These are phyloP conservation scores for Phycomyces blakesleeanus DNA, from an alignment of 192 early-diverging fungal species.

Conservation along the genomic window DNA sequence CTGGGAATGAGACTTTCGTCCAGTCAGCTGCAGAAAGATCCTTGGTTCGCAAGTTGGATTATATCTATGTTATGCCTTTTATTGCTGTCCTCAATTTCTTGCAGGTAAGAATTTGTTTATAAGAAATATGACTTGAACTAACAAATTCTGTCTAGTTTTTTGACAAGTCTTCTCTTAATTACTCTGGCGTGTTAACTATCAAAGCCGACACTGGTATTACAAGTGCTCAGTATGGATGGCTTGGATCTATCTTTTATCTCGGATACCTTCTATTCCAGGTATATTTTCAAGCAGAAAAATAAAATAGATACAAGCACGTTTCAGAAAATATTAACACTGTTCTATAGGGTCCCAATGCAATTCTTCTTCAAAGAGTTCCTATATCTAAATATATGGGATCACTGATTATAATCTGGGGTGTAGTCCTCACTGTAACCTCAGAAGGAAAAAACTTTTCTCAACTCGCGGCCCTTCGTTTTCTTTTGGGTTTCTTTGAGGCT, in stretches of 20 bases:
- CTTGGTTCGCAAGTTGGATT: slow-evolving; percentile 17
- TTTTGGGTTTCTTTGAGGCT: slow-evolving; percentile 32
- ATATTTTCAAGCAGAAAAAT: background rate
- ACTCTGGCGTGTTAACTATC: slow-evolving; percentile 19
- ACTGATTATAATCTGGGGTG: slow-evolving; percentile 28
- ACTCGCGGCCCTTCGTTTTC: slow-evolving; percentile 32
- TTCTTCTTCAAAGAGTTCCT: slow-evolving; percentile 26
- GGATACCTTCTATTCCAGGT: slow-evolving; percentile 20
- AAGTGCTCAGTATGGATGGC: slow-evolving; percentile 12
- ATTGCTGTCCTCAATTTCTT: slow-evolving; percentile 27
- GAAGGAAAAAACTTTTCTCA: slow-evolving; percentile 25
- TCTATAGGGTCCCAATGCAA: slow-evolving; percentile 18
- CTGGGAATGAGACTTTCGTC: background rate
- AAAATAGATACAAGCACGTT: background rate
- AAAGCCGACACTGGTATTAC: slow-evolving; percentile 19
- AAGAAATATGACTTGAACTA: background rate
- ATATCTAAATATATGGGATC: slow-evolving; percentile 21
- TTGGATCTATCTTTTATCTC: slow-evolving; percentile 33
- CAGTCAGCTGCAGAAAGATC: slow-evolving; percentile 11
- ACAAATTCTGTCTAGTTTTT: slow-evolving; percentile 16
- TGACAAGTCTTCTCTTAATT: slow-evolving; percentile 26
- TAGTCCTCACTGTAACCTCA: slow-evolving; percentile 17
- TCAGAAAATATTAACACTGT: background rate
- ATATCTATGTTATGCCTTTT: slow-evolving; percentile 26
- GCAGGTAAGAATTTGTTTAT: slow-evolving; percentile 13